A percentile compares a stretch with the other conserved stretches of the same genome.
Conservation (phyloP, 192 early-diverging fungal genomes). For the Polychytrium aggregatum region DNA sequence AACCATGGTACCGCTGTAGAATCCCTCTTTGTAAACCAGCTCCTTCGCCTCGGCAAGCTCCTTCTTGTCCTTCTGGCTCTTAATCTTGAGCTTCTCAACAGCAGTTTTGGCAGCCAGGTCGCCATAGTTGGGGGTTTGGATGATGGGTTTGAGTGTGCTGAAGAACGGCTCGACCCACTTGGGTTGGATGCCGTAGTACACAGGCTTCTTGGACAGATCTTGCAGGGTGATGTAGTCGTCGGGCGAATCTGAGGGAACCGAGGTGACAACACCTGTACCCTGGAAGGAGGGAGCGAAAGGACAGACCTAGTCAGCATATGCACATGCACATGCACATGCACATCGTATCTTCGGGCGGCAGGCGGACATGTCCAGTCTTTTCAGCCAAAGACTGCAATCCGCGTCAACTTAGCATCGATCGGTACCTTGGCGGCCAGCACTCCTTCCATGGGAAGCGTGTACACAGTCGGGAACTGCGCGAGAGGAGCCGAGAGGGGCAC, state of each 20-base stretch:
- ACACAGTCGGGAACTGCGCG: conserved; percentile 62
- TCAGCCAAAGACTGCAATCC: no score
- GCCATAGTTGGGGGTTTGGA: conserved; percentile 76
- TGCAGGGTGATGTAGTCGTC: conserved; percentile 87
- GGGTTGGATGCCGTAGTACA: conserved; percentile 77
- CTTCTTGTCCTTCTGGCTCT: conserved; percentile 89
- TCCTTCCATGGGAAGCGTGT: conserved; percentile 94
- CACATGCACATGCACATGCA: no score
- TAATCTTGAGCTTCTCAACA: conserved; percentile 88
- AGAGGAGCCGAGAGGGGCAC: conserved; percentile 84
- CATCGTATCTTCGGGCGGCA: no score
- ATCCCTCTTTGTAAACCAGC: conserved; percentile 92
- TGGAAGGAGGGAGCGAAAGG: conserved; percentile 11
- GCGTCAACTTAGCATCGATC: no score
- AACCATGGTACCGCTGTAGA: conserved; percentile 82
- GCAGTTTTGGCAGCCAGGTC: conserved; percentile 72
- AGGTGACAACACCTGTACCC: conserved; percentile 98
- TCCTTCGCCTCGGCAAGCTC: conserved; percentile 92
- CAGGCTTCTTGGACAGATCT: conserved; percentile 90
- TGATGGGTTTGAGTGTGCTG: conserved; percentile 59
- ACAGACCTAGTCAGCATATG: no score
- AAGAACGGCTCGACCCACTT: conserved; percentile 75
- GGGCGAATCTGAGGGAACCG: conserved; percentile 97
- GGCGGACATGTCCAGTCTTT: no score
- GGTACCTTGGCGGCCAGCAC: conserved; percentile 81